A percentile compares a stretch with the other conserved stretches of the same genome.
phyloP scores from a whole-genome alignment of 495 filamentous ascomycete species.

The Aspergillus cavernicola region DNA sequence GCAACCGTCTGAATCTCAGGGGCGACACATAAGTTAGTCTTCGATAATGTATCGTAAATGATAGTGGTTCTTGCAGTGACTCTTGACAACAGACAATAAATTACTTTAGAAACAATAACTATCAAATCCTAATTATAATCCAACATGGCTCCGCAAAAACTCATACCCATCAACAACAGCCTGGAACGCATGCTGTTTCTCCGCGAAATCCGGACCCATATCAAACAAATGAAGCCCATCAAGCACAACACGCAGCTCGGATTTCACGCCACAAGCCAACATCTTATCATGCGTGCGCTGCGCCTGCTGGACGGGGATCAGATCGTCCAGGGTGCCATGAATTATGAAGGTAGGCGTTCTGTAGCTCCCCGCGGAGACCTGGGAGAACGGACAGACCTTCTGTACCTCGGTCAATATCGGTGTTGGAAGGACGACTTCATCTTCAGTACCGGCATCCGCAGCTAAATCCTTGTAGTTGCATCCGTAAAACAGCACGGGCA shows the following conservation, averaged over 20 bases:
- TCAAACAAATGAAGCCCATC: background rate
- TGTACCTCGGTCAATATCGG: conserved; percentile 17
- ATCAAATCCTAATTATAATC: too few species aligned
- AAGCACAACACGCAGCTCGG: background rate
- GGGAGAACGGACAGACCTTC: conserved; percentile 31
- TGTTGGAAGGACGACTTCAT: conserved; percentile 14
- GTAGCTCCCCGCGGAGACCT: conserved; percentile 36
- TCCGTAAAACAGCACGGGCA: conserved; percentile 37
- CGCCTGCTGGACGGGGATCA: conserved; percentile 44
- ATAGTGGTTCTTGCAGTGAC: too few species aligned
- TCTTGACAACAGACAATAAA: too few species aligned
- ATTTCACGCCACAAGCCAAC: background rate
- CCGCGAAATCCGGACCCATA: too few species aligned
- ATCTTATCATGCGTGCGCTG: conserved; percentile 18
- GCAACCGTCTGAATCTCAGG: too few species aligned
- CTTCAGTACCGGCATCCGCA: background rate
- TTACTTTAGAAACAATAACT: too few species aligned
- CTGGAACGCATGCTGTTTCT: too few species aligned
- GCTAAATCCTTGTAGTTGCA: background rate
- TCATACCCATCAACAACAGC: too few species aligned
- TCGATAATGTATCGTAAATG: too few species aligned
- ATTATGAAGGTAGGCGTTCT: conserved; percentile 45
- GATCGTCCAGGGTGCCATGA: conserved; percentile 43
- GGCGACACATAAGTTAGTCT: too few species aligned
- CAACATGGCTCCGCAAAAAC: too few species aligned